phyloP scores from a whole-genome alignment of 352 stramenopile genomes.

The Pythium brachiatum region DNA sequence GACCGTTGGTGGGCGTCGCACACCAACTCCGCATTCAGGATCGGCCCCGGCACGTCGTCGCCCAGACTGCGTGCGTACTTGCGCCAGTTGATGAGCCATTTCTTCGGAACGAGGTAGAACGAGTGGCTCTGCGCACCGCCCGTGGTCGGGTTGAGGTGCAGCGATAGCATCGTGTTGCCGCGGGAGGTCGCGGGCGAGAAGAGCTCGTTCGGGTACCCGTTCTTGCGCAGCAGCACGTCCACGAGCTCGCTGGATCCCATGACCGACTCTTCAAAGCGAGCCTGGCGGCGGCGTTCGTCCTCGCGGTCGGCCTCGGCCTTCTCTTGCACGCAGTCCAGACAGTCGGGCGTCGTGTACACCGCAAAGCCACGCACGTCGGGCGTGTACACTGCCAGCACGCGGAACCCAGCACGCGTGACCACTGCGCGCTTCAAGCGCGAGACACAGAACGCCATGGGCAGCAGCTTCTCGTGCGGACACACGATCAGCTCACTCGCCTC shows the following conservation, averaged over 20 bases:
- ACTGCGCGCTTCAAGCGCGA: conserved; percentile 56
- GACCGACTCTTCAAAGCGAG: conserved; percentile 69
- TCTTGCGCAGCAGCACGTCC: conserved; percentile 75
- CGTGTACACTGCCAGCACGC: conserved; percentile 52
- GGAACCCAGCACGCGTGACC: conserved; percentile 42
- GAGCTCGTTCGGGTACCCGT: conserved; percentile 70
- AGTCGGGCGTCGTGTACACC: conserved; percentile 48
- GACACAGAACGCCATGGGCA: conserved; percentile 58
- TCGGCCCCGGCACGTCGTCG: conserved; percentile 59
- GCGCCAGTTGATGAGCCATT: conserved; percentile 81
- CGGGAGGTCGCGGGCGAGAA: conserved; percentile 59
- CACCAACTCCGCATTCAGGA: conserved; percentile 79
- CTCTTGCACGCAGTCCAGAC: conserved; percentile 49
- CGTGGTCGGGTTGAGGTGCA: conserved; percentile 29
- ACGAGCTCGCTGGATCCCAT: conserved; percentile 58
- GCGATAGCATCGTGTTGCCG: conserved; percentile 52
- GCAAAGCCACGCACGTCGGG: conserved; percentile 57
- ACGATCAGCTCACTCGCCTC: conserved; percentile 59
- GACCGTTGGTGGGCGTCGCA: conserved; percentile 75
- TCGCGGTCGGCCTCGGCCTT: conserved; percentile 54
- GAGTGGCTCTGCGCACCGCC: conserved; percentile 35
- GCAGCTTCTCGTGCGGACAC: conserved; percentile 57
- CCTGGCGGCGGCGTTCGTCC: conserved; percentile 44
- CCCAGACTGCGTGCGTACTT: conserved; percentile 65
- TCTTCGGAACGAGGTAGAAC: conserved; percentile 84